A percentile compares a stretch with the other conserved stretches of the same genome.
Conservation (phyloP, 2,329 filamentous ascomycete species). For the Trichoderma harzianum region DNA sequence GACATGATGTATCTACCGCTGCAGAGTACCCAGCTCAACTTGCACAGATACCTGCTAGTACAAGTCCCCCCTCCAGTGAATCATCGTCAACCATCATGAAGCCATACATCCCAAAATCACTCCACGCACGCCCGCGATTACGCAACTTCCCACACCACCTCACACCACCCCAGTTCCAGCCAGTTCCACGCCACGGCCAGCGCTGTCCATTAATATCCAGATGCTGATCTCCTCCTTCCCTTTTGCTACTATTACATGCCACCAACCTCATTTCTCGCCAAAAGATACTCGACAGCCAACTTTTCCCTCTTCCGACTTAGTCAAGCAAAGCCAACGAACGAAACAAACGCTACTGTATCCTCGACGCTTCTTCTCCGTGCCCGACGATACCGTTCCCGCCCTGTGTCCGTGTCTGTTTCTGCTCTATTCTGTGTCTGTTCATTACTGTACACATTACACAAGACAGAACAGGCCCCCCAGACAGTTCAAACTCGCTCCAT, state of each 20-base stretch:
- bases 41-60: not conserved
- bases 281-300: not conserved
- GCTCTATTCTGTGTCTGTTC: not conserved
- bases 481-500: not conserved
- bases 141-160: constrained; percentile 3
- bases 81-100: not conserved
- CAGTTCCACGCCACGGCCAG: not conserved
- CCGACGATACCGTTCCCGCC: constrained; percentile 6
- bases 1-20: not conserved
- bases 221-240: constrained; percentile 10
- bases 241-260: constrained; percentile 16
- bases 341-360: not conserved
- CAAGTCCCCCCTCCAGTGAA: not conserved
- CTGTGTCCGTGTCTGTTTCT: not conserved
- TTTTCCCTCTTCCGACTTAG: not conserved
- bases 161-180: constrained; percentile 11
- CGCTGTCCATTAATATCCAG: constrained; percentile 13
- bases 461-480: not conserved
- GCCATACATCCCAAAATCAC: not conserved
- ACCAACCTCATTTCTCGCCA: constrained; percentile 12
- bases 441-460: not conserved
- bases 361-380: not conserved
- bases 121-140: constrained; percentile 10
- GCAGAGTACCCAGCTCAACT: not conserved
- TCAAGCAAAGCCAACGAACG: not conserved